phyloP scores from a whole-genome alignment of 2,329 filamentous ascomycete genomes.

The Colletotrichum cordylinicola region DNA sequence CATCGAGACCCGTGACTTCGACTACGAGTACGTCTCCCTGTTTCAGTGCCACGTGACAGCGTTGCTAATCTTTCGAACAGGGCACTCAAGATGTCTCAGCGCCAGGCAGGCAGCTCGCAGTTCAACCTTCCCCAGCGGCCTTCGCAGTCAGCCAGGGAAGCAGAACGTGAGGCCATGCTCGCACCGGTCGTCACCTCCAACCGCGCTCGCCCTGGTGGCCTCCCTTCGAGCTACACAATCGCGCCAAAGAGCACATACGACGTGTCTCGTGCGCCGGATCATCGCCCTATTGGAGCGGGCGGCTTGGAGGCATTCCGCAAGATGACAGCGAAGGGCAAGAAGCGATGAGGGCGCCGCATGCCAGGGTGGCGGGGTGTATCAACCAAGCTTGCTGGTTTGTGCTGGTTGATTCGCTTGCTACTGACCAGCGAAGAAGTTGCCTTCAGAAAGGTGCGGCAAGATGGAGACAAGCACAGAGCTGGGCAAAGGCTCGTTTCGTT shows the following conservation, averaged over 20 bases:
- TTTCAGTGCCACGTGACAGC: neutral
- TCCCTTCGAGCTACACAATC: slow-evolving; percentile 64
- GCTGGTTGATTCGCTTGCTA: neutral
- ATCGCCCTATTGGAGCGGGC: slow-evolving; percentile 66
- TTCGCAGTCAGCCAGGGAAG: slow-evolving; percentile 45
- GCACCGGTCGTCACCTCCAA: slow-evolving; percentile 61
- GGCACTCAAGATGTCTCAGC: slow-evolving; percentile 59
- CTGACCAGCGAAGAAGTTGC: neutral
- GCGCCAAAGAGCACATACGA: slow-evolving; percentile 69
- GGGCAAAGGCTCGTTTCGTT: neutral
- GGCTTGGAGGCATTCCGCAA: slow-evolving; percentile 70
- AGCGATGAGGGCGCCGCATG: slow-evolving; percentile 30
- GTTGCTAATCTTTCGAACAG: slow-evolving; percentile 35
- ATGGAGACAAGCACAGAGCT: neutral
- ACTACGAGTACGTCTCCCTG: slow-evolving; percentile 56
- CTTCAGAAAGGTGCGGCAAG: neutral
- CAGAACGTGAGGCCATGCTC: slow-evolving; percentile 64
- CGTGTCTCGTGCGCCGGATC: slow-evolving; percentile 54
- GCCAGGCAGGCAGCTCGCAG: slow-evolving; percentile 49
- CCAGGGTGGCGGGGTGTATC: neutral
- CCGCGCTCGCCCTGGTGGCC: slow-evolving; percentile 60
- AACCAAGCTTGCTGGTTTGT: neutral
- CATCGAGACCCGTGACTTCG: slow-evolving; percentile 67
- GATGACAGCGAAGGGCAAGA: slow-evolving; percentile 70
- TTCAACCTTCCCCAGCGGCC: slow-evolving; percentile 58